Conservation (phyloP, 2,329 filamentous ascomycete genomes). For the Colletotrichum gloeosporioides region DNA sequence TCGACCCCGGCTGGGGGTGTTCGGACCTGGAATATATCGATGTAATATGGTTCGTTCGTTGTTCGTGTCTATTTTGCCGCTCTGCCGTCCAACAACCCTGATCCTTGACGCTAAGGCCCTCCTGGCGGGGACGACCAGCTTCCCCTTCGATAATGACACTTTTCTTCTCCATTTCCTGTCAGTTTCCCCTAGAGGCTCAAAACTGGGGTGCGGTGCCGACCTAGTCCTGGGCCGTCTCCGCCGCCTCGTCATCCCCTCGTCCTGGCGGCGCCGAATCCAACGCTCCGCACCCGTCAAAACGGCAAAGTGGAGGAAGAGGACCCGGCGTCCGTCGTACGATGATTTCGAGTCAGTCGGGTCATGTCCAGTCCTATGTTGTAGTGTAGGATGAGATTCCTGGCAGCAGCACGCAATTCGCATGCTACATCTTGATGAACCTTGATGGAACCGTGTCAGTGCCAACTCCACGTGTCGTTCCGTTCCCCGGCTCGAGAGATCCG, state of each 20-base stretch:
- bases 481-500: neutral
- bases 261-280: constrained; percentile 4
- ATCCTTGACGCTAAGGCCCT: constrained; percentile 2
- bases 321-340: neutral
- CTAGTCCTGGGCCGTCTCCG: constrained; percentile 8
- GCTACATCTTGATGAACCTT: neutral
- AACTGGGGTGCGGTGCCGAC: neutral
- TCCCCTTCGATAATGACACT: neutral
- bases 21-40: neutral
- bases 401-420: neutral
- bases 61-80: neutral
- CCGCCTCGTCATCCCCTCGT: constrained; percentile 8
- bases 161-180: neutral
- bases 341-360: constrained; percentile 13
- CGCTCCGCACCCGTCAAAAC: constrained; percentile 11
- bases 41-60: neutral
- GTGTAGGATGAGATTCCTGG: neutral
- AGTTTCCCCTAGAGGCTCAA: neutral
- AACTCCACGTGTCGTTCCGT: neutral
- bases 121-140: neutral
- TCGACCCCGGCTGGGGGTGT: neutral
- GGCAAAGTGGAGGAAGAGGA: neutral
- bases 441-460: neutral
- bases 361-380: neutral
- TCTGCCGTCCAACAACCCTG: neutral